Percentiles rank a stretch among this genome's conserved stretches.
phyloP scores from a whole-genome alignment of 2,329 filamentous ascomycete species.

The Sporothrix phasma region DNA sequence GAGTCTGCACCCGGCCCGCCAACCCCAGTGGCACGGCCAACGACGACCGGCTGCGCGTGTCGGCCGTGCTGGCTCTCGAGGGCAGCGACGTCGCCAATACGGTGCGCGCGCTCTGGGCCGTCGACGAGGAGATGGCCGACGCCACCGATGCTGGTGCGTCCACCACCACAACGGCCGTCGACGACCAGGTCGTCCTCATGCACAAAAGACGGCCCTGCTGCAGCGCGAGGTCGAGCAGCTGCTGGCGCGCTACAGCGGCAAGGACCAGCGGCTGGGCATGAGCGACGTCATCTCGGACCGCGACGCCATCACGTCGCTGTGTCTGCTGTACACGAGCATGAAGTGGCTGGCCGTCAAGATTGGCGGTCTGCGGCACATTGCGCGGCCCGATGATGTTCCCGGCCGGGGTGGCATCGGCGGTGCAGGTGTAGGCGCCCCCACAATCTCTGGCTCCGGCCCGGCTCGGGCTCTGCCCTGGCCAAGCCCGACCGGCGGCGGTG shows the following conservation, averaged over 20 bases:
- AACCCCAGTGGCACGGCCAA: constrained; percentile 26
- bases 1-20: not conserved
- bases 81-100: constrained; percentile 60
- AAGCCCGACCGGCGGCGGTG: constrained; percentile 60
- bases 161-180: constrained; percentile 59
- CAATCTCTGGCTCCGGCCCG: too few relatives aligned
- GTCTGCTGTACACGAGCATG: constrained; percentile 92
- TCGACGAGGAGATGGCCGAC: constrained; percentile 33
- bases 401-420: not conserved
- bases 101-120: constrained; percentile 55
- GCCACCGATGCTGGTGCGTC: constrained; percentile 59
- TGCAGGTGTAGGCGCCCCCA: not conserved
- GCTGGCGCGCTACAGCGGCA: constrained; percentile 41
- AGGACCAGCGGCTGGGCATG: constrained; percentile 47
- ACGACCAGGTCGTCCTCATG: constrained; percentile 53
- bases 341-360: constrained; percentile 90
- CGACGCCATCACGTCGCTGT: constrained; percentile 75
- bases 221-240: constrained; percentile 52
- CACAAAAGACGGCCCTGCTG: constrained; percentile 45
- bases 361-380: constrained; percentile 71
- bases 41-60: constrained; percentile 45
- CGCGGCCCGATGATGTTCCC: constrained; percentile 58
- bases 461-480: constrained; percentile 37
- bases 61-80: constrained; percentile 61
- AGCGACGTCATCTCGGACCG: constrained; percentile 84